phyloP scores from a whole-genome alignment of 306 rosid genomes.

The Cucurbita argyrosperma region DNA sequence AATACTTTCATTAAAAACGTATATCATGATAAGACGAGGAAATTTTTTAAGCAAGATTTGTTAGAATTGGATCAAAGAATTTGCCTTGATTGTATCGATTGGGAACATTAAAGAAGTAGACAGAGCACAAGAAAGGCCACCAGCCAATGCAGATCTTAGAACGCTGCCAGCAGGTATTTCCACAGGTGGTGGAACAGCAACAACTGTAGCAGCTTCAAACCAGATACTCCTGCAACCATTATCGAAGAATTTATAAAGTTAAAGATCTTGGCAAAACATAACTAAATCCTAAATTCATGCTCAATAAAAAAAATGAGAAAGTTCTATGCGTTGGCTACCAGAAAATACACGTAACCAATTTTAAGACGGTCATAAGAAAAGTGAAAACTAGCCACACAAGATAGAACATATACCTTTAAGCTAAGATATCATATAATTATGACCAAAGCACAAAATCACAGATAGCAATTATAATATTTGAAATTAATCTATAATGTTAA shows the following conservation, averaged over 20 bases:
- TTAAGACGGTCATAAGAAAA: neutral
- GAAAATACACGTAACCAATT: neutral
- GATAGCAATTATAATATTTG: neutral
- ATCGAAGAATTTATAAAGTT: constrained; percentile 9
- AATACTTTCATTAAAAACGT: neutral
- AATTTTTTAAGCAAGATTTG: neutral
- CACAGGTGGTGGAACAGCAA: constrained; percentile 91
- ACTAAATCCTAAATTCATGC: neutral
- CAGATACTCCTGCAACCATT: constrained; percentile 72
- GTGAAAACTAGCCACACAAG: neutral
- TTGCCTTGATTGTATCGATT: constrained; percentile 86
- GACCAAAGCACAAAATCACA: neutral
- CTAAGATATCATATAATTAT: neutral
- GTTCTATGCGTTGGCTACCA: neutral
- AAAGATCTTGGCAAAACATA: neutral
- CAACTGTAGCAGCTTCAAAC: constrained; percentile 99
- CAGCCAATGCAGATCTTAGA: constrained; percentile 94
- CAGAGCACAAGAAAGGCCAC: constrained; percentile 94
- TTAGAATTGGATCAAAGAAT: constrained; percentile 10
- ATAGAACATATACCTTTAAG: neutral
- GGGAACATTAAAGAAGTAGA: constrained; percentile 89
- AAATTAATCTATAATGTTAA: neutral
- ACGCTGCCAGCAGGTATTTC: constrained; percentile 94
- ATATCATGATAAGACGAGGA: neutral
- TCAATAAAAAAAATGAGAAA: neutral